Base-by-base conservation (phyloP, 192 early-diverging fungal genomes). In the Coemansia sp. region DNA sequence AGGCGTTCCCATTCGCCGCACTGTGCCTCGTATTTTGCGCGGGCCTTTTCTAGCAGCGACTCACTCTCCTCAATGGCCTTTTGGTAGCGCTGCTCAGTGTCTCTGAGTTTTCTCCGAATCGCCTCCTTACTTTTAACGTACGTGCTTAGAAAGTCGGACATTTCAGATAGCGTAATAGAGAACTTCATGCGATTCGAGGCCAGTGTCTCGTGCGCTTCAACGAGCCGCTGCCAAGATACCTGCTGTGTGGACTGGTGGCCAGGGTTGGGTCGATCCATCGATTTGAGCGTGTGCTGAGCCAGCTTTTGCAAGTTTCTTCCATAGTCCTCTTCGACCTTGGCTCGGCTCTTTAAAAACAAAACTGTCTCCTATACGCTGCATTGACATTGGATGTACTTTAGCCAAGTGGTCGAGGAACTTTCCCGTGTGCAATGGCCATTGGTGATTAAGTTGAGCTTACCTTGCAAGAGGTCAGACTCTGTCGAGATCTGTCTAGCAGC, bases 241-340 rank as follows among this genome's bases (percentile, higher is more conserved):
- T 89, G 87, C 84, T 88, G 96, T 10, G 94, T 85, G 39, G 89
- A 89, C 26, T 72, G 66, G 47, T 68, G 69, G 37, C 39, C 50
- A 13, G 42, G 76, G 40, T 84, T 74, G 32, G 79, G 72, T 69
- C 76, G 79, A 42, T 88, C 84, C 76, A 85, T 86, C 17, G 81
- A 65, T 70, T 89, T 89, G 32, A 84, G 79, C 62, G 87, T 84
- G 50, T 70, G 73, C 30, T 89, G 90, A 8, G 90, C 86, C 0
- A 96, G 80, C 67, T 95, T 95, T 38, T 88, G 80, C 84, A 98
- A 85, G 44, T 86, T 82, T 44, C 89, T 85, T 23, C 89, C 92
- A 75, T 99, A 97, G 42, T 96, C 93, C 59, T 94, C 95, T 70
- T 99, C 97, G 39, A 97, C 91, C 5, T 83, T 70, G 2, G 97